A percentile compares a stretch with the other conserved stretches of the same genome.
phyloP scores from a whole-genome alignment of 305 asterid genomes.

The Rubia occidens region DNA sequence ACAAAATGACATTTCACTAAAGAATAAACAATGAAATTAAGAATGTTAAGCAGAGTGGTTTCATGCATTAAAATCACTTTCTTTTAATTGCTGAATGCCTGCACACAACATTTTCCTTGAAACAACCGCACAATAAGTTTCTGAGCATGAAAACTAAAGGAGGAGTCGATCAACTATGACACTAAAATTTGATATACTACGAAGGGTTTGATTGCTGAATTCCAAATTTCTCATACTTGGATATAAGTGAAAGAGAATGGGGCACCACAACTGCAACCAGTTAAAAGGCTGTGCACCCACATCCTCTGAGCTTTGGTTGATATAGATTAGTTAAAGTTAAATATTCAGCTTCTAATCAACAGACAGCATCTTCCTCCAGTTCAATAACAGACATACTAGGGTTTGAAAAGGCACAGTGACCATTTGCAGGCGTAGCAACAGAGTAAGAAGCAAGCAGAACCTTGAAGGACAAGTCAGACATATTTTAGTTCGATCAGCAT shows the following conservation, averaged over 20 bases:
- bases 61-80: not conserved
- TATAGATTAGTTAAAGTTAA: not conserved
- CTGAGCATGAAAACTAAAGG: not conserved
- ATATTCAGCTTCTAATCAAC: not conserved
- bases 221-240: not conserved
- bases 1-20: not conserved
- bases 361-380: slow-evolving; percentile 1
- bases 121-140: not conserved
- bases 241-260: not conserved
- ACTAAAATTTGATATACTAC: not conserved
- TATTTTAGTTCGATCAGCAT: slow-evolving; percentile 78
- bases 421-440: slow-evolving; percentile 9
- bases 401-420: not conserved
- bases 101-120: not conserved
- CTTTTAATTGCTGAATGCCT: not conserved
- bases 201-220: not conserved
- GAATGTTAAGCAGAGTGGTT: not conserved
- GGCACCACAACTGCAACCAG: not conserved
- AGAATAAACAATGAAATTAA: not conserved
- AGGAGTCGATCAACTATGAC: not conserved
- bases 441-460: slow-evolving; percentile 31
- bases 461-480: slow-evolving; percentile 95
- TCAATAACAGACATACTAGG: not conserved
- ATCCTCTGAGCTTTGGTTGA: slow-evolving; percentile 1
- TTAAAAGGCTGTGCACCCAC: not conserved